phyloP scores from a whole-genome alignment of 345 rosid species.

The Linum trigynum region DNA sequence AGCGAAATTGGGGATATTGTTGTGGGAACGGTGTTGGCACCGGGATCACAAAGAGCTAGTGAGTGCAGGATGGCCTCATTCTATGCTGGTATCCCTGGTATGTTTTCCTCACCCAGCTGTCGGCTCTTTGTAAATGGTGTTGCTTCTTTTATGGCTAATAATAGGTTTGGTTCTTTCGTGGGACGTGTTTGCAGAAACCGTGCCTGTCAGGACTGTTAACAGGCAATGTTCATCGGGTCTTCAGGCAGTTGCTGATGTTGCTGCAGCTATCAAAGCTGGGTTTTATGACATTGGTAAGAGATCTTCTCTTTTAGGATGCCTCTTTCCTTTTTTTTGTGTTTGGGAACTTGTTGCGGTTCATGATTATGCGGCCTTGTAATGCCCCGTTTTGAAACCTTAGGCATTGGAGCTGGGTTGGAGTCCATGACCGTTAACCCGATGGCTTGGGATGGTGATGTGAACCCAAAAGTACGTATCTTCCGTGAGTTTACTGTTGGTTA shows the following conservation, averaged over 20 bases:
- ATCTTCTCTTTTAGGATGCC: background rate
- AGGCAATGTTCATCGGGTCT: slow-evolving; percentile 94
- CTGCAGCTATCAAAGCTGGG: slow-evolving; percentile 80
- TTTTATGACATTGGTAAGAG: slow-evolving; percentile 64
- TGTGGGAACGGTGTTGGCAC: slow-evolving; percentile 86
- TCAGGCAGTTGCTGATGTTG: slow-evolving; percentile 93
- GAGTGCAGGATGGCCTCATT: slow-evolving; percentile 92
- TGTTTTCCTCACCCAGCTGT: background rate
- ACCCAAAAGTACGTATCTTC: slow-evolving; percentile 49
- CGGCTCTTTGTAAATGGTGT: background rate
- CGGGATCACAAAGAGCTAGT: slow-evolving; percentile 70
- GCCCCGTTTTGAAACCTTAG: slow-evolving; percentile 18
- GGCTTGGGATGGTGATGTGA: slow-evolving; percentile 20
- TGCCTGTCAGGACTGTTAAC: slow-evolving; percentile 82
- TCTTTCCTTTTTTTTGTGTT: background rate
- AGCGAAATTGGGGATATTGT: slow-evolving; percentile 86
- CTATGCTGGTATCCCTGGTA: slow-evolving; percentile 93
- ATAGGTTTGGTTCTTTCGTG: slow-evolving; percentile 2
- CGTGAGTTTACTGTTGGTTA: background rate
- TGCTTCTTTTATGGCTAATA: slow-evolving; percentile 1
- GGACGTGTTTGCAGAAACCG: slow-evolving; percentile 36
- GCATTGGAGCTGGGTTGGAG: slow-evolving; percentile 90
- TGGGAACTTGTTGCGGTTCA: slow-evolving; percentile 10
- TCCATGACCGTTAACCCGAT: slow-evolving; percentile 53
- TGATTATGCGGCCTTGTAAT: background rate